These are phyloP conservation scores for Lactarius sanguifluus DNA, from an alignment of 768 basidiomycete genomes.

Conservation along the genomic window DNA sequence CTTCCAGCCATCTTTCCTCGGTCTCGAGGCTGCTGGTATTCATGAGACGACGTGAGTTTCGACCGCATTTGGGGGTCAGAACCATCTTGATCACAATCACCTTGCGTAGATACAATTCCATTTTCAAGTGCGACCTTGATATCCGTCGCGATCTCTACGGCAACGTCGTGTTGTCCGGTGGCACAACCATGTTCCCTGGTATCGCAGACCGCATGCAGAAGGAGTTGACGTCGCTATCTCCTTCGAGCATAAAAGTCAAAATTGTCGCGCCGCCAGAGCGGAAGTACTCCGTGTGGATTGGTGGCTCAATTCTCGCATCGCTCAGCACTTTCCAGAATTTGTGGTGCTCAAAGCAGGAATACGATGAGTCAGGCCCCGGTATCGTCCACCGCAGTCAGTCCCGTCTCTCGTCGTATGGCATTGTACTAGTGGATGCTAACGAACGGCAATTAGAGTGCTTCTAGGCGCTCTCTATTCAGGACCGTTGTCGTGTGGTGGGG, in stretches of 20 bases:
- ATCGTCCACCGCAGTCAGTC: slow-evolving; percentile 70
- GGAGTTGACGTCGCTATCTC: slow-evolving; percentile 81
- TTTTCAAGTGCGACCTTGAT: slow-evolving; percentile 72
- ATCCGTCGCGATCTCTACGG: slow-evolving; percentile 79
- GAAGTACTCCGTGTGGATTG: slow-evolving; percentile 95
- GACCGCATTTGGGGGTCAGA: background rate
- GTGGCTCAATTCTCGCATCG: slow-evolving; percentile 82
- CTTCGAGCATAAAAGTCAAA: slow-evolving; percentile 92
- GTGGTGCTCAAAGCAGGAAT: slow-evolving; percentile 92
- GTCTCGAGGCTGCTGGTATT: slow-evolving; percentile 83
- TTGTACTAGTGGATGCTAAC: background rate
- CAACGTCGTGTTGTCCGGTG: slow-evolving; percentile 77
- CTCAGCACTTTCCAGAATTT: slow-evolving; percentile 95
- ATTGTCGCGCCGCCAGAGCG: slow-evolving; percentile 91
- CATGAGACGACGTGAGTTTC: slow-evolving; percentile 57
- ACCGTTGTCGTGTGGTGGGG: background rate
- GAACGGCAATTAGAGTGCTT: background rate
- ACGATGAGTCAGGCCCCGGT: slow-evolving; percentile 80
- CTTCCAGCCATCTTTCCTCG: slow-evolving; percentile 58
- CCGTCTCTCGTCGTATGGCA: background rate
- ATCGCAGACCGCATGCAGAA: slow-evolving; percentile 96
- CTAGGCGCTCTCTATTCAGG: background rate
- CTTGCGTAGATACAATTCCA: slow-evolving; percentile 51
- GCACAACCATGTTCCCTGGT: slow-evolving; percentile 81
- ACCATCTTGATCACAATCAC: slow-evolving; percentile 11